Evolutionary conservation across 2,329 filamentous ascomycete species (phyloP).

Genomic region (Sphaerulina vaccinii): DNA sequence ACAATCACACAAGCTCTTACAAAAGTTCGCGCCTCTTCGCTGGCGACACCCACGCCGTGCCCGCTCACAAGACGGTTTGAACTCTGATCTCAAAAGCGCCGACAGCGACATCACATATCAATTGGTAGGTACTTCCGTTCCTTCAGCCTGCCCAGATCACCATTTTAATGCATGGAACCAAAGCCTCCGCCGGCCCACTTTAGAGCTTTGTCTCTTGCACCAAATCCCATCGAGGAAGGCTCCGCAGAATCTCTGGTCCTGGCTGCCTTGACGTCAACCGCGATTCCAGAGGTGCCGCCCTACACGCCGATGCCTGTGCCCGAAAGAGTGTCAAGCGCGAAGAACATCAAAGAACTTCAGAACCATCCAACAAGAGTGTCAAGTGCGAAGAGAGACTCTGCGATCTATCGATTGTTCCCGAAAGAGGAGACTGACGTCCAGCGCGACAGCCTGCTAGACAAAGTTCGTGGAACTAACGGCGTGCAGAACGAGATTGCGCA

Average conservation of each 20-base stretch:
- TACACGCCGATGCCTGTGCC: constrained; percentile 24
- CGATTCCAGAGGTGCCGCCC: constrained; percentile 8
- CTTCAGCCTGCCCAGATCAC: neutral
- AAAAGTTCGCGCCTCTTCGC: constrained; percentile 11
- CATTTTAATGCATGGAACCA: neutral
- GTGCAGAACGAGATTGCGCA: constrained; percentile 6
- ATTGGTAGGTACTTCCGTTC: neutral
- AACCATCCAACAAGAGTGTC: neutral
- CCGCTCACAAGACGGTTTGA: constrained; percentile 8
- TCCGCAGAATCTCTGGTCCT: neutral
- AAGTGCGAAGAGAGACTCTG: neutral
- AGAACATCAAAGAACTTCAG: too few relatives aligned
- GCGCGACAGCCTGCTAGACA: neutral
- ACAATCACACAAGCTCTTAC: constrained; percentile 10
- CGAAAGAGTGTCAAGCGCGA: constrained; percentile 16
- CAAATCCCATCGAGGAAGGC: neutral
- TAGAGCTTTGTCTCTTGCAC: constrained; percentile 1
- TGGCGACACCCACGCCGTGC: constrained; percentile 9
- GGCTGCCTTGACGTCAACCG: neutral
- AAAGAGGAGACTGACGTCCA: neutral
- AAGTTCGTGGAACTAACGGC: constrained; percentile 4
- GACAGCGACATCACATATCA: neutral
- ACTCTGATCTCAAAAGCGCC: neutral
- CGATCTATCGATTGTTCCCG: constrained; percentile 3
- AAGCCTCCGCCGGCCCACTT: neutral